Percentiles rank a stretch among this genome's conserved stretches.
These are phyloP conservation scores for Venturia carpophila DNA, from an alignment of 2,329 filamentous ascomycete species.

Conservation along the genomic window DNA sequence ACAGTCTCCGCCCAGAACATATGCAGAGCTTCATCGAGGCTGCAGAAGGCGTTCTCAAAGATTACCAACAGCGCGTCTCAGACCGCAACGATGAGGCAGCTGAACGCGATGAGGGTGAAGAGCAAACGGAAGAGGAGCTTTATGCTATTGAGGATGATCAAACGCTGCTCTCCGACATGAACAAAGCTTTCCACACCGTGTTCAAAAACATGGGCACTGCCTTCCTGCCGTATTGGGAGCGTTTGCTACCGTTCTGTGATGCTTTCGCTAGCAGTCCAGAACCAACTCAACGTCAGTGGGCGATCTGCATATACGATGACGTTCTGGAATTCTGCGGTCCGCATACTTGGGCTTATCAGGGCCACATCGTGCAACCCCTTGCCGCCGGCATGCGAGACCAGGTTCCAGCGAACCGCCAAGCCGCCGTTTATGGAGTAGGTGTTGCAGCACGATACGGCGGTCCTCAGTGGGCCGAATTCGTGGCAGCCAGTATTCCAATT, in stretches of 20 bases:
- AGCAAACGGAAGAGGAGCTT: slow-evolving; percentile 76
- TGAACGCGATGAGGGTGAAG: slow-evolving; percentile 80
- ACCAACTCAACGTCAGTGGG: slow-evolving; percentile 92
- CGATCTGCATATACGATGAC: slow-evolving; percentile 97
- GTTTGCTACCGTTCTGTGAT: slow-evolving; percentile 76
- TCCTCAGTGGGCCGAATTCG: slow-evolving; percentile 76
- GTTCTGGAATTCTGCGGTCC: slow-evolving; percentile 93
- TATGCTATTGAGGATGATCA: slow-evolving; percentile 97
- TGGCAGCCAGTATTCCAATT: slow-evolving; percentile 67
- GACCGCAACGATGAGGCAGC: slow-evolving; percentile 76
- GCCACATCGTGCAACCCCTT: slow-evolving; percentile 79
- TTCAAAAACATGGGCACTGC: slow-evolving; percentile 89
- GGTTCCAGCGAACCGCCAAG: slow-evolving; percentile 87
- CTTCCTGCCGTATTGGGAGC: slow-evolving; percentile 85
- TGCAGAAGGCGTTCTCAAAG: slow-evolving; percentile 76
- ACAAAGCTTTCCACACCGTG: slow-evolving; percentile 98
- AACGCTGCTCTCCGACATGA: slow-evolving; percentile 95
- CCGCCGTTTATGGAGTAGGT: slow-evolving; percentile 90
- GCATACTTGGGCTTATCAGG: slow-evolving; percentile 77
- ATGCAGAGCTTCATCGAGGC: slow-evolving; percentile 84
- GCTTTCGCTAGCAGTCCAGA: slow-evolving; percentile 74
- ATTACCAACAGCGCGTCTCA: slow-evolving; percentile 83
- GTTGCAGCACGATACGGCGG: slow-evolving; percentile 92
- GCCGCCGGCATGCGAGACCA: slow-evolving; percentile 77
- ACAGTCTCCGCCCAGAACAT: slow-evolving; percentile 67